phyloP scores from a whole-genome alignment of 2,329 filamentous ascomycete genomes.

The Daldinia sp. region DNA sequence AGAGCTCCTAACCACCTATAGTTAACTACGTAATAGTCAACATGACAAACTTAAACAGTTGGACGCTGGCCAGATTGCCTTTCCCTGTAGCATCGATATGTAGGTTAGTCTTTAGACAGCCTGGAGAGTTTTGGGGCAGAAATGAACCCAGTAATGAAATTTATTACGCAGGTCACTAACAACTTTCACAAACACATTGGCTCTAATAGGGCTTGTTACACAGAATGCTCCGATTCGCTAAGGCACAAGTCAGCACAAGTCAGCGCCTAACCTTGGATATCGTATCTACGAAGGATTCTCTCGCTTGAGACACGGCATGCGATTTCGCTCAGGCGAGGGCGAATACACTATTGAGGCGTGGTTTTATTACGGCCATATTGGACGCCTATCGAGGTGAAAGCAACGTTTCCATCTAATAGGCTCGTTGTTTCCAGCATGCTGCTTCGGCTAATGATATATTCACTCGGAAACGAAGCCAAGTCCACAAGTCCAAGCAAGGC shows the following conservation, averaged over 20 bases:
- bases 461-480: not conserved
- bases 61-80: too few species aligned
- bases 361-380: not conserved
- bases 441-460: not conserved
- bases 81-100: too few species aligned
- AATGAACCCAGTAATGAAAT: too few species aligned
- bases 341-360: too few species aligned
- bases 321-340: too few species aligned
- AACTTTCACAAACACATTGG: not conserved
- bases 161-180: not conserved
- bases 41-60: too few species aligned
- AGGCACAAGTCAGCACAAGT: too few species aligned
- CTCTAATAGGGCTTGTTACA: slow-evolving; percentile 19
- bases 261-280: too few species aligned
- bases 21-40: too few species aligned
- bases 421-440: not conserved
- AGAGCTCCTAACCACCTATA: too few species aligned
- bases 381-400: not conserved
- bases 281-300: slow-evolving; percentile 4
- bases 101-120: too few species aligned
- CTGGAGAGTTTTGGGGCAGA: too few species aligned
- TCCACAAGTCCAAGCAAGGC: not conserved
- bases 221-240: slow-evolving; percentile 10
- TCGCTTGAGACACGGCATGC: not conserved
- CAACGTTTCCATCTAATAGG: not conserved